A percentile compares a stretch with the other conserved stretches of the same genome.
Evolutionary conservation across 768 basidiomycete genomes (phyloP).

Genomic region (Cubamyces lactineus): DNA sequence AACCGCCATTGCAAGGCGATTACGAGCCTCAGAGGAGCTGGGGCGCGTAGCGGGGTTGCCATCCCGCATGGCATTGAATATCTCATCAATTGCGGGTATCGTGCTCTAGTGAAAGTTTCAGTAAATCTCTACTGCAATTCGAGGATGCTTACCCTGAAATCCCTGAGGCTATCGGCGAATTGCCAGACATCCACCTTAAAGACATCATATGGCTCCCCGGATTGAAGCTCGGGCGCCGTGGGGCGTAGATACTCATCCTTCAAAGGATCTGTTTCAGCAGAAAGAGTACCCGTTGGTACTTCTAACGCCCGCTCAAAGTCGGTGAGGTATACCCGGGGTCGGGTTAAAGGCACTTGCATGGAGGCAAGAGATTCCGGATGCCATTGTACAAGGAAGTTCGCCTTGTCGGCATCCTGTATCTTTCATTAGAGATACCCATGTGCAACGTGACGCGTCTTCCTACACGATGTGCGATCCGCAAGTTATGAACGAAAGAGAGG

Average conservation of each 20-base stretch:
- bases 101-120: no score
- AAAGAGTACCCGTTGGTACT: constrained; percentile 28
- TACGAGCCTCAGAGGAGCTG: no score
- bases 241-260: constrained; percentile 25
- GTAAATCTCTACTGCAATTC: no score
- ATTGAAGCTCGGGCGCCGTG: constrained; percentile 30
- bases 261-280: not conserved
- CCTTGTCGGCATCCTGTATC: constrained; percentile 34
- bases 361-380: constrained; percentile 34
- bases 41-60: no score
- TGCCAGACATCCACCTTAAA: constrained; percentile 39
- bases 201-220: constrained; percentile 29
- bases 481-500: not conserved
- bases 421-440: not conserved
- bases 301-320: constrained; percentile 38
- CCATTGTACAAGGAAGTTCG: constrained; percentile 38
- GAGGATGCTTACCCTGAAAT: constrained; percentile 16
- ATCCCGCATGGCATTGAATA: no score
- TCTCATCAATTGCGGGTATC: no score
- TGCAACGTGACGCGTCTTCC: not conserved
- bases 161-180: constrained; percentile 22
- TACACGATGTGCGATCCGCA: not conserved
- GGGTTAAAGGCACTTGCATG: constrained; percentile 16
- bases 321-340: constrained; percentile 38
- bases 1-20: no score